A percentile compares a stretch with the other conserved stretches of the same genome.
Evolutionary conservation across 1,284 basidiomycete species (phyloP).

Genomic region (Tilletiopsis washingtonensis): DNA sequence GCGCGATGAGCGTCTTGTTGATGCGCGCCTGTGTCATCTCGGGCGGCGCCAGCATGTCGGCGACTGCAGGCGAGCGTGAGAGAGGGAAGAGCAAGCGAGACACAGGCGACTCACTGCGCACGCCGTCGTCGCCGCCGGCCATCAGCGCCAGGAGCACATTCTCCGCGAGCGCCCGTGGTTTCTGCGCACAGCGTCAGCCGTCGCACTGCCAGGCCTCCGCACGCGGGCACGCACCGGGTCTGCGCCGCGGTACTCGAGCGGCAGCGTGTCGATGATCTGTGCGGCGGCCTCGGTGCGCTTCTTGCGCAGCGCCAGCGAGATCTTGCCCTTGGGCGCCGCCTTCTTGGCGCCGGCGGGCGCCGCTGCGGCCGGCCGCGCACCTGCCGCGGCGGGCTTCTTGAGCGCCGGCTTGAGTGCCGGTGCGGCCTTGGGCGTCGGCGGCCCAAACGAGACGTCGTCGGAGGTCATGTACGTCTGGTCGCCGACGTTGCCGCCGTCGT

Average conservation of each 20-base stretch:
- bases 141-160: conserved; percentile 38
- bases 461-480: conserved; percentile 43
- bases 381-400: conserved; percentile 5
- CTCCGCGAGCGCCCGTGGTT: conserved; percentile 32
- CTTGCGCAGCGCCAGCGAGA: conserved; percentile 72
- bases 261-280: conserved; percentile 66
- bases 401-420: conserved; percentile 12
- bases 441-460: conserved; percentile 19
- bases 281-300: conserved; percentile 58
- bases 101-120: conserved; percentile 16
- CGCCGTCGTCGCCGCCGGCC: conserved; percentile 24
- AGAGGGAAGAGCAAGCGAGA: background rate
- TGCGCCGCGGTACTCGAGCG: conserved; percentile 79
- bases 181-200: conserved; percentile 4
- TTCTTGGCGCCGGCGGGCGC: background rate
- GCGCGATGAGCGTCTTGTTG: conserved; percentile 84
- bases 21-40: conserved; percentile 78
- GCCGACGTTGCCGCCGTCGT: conserved; percentile 10
- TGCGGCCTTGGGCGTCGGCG: conserved; percentile 5
- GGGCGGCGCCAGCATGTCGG: conserved; percentile 68
- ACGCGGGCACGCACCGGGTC: conserved; percentile 56
- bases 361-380: background rate
- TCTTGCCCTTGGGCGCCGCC: conserved; percentile 55
- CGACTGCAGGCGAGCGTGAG: conserved; percentile 53
- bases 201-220: background rate